Percentiles rank a stretch among this genome's conserved stretches.
These are phyloP conservation scores for Candida berthetii DNA, from an alignment of 805 yeast species.

Conservation along the genomic window DNA sequence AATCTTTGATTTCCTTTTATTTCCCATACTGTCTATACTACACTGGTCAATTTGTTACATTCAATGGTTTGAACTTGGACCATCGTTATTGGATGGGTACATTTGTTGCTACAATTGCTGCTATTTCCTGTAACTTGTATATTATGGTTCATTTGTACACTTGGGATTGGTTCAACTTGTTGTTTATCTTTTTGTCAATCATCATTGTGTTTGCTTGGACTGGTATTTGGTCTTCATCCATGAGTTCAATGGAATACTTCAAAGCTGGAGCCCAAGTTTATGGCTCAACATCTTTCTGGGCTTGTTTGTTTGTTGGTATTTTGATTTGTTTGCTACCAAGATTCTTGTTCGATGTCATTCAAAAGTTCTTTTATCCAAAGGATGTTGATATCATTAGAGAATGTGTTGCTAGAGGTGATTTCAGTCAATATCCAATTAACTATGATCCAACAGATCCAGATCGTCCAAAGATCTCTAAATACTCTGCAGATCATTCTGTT, in stretches of 20 bases:
- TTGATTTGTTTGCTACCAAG: constrained; percentile 63
- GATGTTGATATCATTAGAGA: constrained; percentile 75
- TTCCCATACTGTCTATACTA: constrained; percentile 59
- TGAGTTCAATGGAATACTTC: constrained; percentile 52
- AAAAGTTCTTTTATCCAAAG: constrained; percentile 48
- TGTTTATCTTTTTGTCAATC: constrained; percentile 54
- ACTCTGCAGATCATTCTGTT: constrained; percentile 25
- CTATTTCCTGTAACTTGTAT: constrained; percentile 60
- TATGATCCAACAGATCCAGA: constrained; percentile 82
- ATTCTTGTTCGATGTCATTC: constrained; percentile 50
- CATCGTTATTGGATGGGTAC: constrained; percentile 74
- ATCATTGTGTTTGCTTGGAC: constrained; percentile 68
- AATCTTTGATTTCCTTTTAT: constrained; percentile 60
- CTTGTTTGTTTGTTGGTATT: constrained; percentile 58
- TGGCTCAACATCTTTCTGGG: constrained; percentile 63
- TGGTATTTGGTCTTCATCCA: constrained; percentile 65
- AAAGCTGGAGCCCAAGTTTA: constrained; percentile 60
- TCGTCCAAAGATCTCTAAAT: constrained; percentile 44
- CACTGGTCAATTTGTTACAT: constrained; percentile 35
- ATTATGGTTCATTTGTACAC: constrained; percentile 62
- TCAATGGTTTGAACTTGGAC: constrained; percentile 53
- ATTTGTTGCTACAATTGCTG: constrained; percentile 60
- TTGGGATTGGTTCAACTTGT: constrained; percentile 73
- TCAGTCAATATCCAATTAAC: constrained; percentile 53
- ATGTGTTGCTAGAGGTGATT: constrained; percentile 61